phyloP scores from a whole-genome alignment of 352 stramenopile species.

The Thraustochytrium sp. region DNA sequence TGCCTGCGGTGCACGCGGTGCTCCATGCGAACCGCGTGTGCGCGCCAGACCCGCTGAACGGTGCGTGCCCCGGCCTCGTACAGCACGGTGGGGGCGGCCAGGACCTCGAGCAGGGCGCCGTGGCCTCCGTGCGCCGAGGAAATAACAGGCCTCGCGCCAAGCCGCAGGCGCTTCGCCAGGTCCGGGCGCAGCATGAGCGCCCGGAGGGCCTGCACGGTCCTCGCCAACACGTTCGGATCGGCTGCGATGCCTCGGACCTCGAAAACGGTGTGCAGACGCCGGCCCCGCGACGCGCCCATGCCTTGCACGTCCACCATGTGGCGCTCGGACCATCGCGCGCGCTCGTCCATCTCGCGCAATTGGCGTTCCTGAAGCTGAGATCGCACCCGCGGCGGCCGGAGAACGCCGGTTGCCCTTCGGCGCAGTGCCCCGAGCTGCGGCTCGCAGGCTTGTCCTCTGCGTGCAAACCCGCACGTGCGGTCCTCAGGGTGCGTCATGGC shows the following conservation, averaged over 20 bases:
- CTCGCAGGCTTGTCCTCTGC: neutral
- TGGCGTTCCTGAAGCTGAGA: neutral
- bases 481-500: neutral
- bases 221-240: no score
- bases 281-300: neutral
- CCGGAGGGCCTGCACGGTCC: neutral
- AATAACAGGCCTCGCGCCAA: neutral
- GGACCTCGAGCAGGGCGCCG: neutral
- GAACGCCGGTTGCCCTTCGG: neutral
- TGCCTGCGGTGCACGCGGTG: neutral
- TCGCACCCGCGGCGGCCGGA: neutral
- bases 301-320: neutral
- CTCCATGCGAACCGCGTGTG: neutral
- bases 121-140: neutral
- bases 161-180: neutral
- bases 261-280: neutral
- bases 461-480: neutral
- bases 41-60: neutral
- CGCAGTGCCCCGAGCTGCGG: neutral
- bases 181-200: neutral
- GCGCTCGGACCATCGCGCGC: neutral
- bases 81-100: neutral
- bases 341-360: neutral
- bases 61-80: neutral
- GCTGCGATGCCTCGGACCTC: no score